Evolutionary conservation across 169 alveolate genomes (phyloP).

Genomic region (Eimeria necatrix): DNA sequence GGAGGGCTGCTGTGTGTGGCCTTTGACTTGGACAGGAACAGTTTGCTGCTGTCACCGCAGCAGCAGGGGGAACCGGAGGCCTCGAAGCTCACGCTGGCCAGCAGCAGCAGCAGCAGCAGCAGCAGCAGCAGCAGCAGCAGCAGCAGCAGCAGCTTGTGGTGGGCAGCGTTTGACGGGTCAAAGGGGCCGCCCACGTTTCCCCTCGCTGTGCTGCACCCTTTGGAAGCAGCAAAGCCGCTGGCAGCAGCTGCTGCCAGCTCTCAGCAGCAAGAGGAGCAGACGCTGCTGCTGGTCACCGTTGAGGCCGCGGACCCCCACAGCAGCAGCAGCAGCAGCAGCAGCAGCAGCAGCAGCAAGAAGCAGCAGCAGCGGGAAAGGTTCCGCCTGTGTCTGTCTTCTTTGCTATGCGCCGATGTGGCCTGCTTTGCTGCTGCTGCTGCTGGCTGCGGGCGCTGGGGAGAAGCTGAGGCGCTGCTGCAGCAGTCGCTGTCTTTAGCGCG

Average conservation of each 20-base stretch:
- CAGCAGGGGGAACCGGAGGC: not conserved
- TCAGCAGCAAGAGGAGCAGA: conserved; percentile 49
- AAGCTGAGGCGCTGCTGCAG: conserved; percentile 61
- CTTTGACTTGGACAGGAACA: conserved; percentile 40
- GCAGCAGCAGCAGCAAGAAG: conserved; percentile 35
- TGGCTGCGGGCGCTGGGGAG: conserved; percentile 45
- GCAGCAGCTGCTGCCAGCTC: not conserved
- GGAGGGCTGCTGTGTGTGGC: conserved; percentile 21
- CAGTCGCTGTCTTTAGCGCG: conserved; percentile 26
- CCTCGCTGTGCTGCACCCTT: conserved; percentile 30
- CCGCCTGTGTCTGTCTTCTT: conserved; percentile 19
- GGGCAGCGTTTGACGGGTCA: conserved; percentile 25
- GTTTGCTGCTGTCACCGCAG: conserved; percentile 45
- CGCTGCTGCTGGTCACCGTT: conserved; percentile 31
- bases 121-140: conserved; percentile 25
- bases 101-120: not conserved
- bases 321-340: conserved; percentile 47
- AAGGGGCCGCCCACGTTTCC: conserved; percentile 26
- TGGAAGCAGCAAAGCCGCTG: not conserved
- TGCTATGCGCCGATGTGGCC: conserved; percentile 41
- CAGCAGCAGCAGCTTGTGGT: conserved; percentile 39
- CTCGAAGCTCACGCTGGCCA: not conserved
- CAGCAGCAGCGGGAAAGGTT: conserved; percentile 30
- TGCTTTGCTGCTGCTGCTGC: conserved; percentile 67
- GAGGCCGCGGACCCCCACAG: conserved; percentile 10